Evolutionary conservation across 129 eudicot genomes (phyloP).

Genomic region (Logfia minima): DNA sequence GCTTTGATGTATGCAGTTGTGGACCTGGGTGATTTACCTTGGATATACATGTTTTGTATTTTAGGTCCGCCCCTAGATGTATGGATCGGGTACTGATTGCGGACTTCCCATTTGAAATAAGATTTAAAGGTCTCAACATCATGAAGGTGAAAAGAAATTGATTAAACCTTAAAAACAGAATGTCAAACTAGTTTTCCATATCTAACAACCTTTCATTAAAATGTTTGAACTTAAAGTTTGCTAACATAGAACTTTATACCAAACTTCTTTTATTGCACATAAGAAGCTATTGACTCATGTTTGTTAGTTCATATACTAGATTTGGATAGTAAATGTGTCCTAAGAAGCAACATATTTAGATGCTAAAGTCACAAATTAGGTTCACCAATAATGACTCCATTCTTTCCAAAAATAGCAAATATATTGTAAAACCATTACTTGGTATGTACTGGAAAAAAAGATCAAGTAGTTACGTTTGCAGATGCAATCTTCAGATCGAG

Average conservation of each 20-base stretch:
- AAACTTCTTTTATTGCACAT: background rate
- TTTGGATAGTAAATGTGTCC: background rate
- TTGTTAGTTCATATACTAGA: background rate
- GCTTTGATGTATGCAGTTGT: too few relatives aligned
- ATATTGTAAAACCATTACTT: background rate
- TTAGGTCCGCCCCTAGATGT: too few relatives aligned
- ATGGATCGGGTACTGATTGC: too few relatives aligned
- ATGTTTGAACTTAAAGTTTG: slow-evolving; percentile 22
- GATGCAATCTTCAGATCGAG: slow-evolving; percentile 72
- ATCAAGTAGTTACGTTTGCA: slow-evolving; percentile 45
- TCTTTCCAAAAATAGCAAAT: slow-evolving; percentile 3
- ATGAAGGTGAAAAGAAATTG: background rate
- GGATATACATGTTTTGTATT: background rate
- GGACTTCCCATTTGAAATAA: background rate
- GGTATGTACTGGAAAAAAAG: background rate
- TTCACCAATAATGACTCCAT: slow-evolving; percentile 15
- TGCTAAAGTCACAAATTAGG: slow-evolving; percentile 24
- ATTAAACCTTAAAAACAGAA: background rate
- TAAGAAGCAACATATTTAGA: slow-evolving; percentile 17
- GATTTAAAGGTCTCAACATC: background rate
- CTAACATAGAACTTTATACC: background rate
- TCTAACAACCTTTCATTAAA: slow-evolving; percentile 19
- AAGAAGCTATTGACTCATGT: slow-evolving; percentile 14
- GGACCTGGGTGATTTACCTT: background rate
- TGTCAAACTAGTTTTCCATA: slow-evolving; percentile 5